A percentile compares a stretch with the other conserved stretches of the same genome.
phyloP scores from a whole-genome alignment of 2,329 filamentous ascomycete genomes.

The Colletotrichum caudatum region DNA sequence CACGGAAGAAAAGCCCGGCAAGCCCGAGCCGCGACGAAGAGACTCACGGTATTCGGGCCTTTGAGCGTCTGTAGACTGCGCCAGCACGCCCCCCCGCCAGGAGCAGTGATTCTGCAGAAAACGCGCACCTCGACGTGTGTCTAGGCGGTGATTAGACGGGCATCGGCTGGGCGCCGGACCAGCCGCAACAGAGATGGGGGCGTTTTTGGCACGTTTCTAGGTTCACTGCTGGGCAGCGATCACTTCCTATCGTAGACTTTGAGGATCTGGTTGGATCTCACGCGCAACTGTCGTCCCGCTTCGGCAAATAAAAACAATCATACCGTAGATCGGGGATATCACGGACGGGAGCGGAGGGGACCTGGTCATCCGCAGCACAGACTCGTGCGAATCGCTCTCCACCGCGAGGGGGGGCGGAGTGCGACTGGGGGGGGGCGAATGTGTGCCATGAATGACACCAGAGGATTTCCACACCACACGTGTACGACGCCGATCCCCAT shows the following conservation, averaged over 20 bases:
- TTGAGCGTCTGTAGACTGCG: background rate
- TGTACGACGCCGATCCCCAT: slow-evolving; percentile 12
- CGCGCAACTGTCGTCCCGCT: slow-evolving; percentile 1
- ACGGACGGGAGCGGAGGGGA: background rate
- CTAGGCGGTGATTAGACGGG: background rate
- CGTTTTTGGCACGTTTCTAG: background rate
- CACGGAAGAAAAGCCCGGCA: background rate
- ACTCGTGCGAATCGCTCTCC: slow-evolving; percentile 26
- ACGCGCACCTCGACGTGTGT: slow-evolving; percentile 14
- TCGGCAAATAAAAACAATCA: background rate
- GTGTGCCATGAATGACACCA: slow-evolving; percentile 9
- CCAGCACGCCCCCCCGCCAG: background rate
- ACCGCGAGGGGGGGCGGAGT: background rate
- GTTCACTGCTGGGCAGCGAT: slow-evolving; percentile 6
- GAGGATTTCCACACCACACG: slow-evolving; percentile 13
- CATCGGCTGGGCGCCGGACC: background rate
- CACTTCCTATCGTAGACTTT: slow-evolving; percentile 7
- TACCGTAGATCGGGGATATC: slow-evolving; percentile 14
- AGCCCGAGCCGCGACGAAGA: slow-evolving; percentile 2
- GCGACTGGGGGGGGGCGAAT: slow-evolving; percentile 7
- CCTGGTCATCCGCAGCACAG: slow-evolving; percentile 20
- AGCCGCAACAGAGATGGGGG: background rate
- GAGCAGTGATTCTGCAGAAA: background rate
- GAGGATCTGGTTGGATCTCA: background rate
- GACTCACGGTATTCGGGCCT: slow-evolving; percentile 19